These are phyloP conservation scores for Mycotypha africana DNA, from an alignment of 371 early-diverging fungal species.

Conservation along the genomic window DNA sequence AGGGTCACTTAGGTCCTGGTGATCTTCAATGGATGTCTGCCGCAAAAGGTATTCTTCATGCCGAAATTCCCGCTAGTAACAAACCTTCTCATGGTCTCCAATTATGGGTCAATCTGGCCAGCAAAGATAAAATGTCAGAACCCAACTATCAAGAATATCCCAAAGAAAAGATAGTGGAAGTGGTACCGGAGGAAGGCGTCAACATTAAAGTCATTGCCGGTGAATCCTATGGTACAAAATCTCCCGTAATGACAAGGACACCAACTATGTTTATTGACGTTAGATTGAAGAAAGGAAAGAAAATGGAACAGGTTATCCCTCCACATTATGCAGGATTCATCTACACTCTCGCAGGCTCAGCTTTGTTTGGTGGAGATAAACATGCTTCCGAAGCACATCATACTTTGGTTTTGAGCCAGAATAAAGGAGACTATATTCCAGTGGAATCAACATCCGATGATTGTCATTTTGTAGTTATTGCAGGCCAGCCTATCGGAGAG, in stretches of 20 bases:
- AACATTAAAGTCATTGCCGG: slow-evolving; percentile 79
- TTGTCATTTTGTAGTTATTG: slow-evolving; percentile 56
- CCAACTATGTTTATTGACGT: slow-evolving; percentile 75
- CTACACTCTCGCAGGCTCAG: slow-evolving; percentile 60
- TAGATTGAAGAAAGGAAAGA: slow-evolving; percentile 48
- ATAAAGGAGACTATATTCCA: slow-evolving; percentile 34
- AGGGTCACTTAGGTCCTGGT: slow-evolving; percentile 66
- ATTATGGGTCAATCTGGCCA: slow-evolving; percentile 82
- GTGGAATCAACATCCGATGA: slow-evolving; percentile 47
- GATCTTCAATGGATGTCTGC: slow-evolving; percentile 79
- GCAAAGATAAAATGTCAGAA: slow-evolving; percentile 70
- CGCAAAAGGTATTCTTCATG: slow-evolving; percentile 74
- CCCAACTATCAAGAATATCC: slow-evolving; percentile 76
- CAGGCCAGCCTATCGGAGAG: slow-evolving; percentile 51
- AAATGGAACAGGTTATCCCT: slow-evolving; percentile 55
- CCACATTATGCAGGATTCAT: slow-evolving; percentile 57
- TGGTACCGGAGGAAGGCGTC: slow-evolving; percentile 48
- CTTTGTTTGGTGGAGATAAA: slow-evolving; percentile 42
- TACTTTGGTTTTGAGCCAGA: slow-evolving; percentile 45
- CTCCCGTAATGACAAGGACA: slow-evolving; percentile 58
- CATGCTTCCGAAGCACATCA: slow-evolving; percentile 50
- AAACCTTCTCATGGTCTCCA: slow-evolving; percentile 65
- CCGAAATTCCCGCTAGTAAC: slow-evolving; percentile 64
- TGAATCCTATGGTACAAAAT: slow-evolving; percentile 53
- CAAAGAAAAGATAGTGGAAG: slow-evolving; percentile 53